Conservation (phyloP, 257 asterid species). For the Solanum dulcamara region DNA sequence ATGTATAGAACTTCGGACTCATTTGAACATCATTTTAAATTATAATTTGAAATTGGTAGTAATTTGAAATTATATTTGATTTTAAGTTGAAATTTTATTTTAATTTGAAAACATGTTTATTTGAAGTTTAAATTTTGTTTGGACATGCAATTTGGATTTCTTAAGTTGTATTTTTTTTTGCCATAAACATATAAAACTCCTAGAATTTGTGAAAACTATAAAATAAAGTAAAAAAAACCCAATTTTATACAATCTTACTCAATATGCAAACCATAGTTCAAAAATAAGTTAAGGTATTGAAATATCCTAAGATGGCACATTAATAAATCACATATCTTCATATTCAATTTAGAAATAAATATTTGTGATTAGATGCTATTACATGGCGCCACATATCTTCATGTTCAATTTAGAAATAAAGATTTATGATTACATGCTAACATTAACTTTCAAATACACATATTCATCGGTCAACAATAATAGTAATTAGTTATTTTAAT, state of each 20-base stretch:
- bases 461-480: neutral
- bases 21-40: too few relatives aligned
- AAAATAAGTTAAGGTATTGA: too few relatives aligned
- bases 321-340: neutral
- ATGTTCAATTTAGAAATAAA: too few relatives aligned
- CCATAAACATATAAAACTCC: neutral
- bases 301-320: neutral
- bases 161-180: neutral
- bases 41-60: too few relatives aligned
- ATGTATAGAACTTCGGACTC: too few relatives aligned
- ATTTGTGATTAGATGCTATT: neutral
- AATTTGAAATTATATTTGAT: too few relatives aligned
- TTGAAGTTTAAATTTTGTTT: neutral
- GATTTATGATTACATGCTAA: too few relatives aligned
- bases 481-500: neutral
- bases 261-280: neutral
- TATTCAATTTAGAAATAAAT: neutral
- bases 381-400: neutral
- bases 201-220: neutral
- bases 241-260: too few relatives aligned
- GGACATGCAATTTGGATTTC: neutral
- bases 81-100: too few relatives aligned
- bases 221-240: too few relatives aligned
- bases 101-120: neutral
- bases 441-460: neutral